Conservation (phyloP, 2,329 filamentous ascomycete species). For the Metarhizium guizhouense region DNA sequence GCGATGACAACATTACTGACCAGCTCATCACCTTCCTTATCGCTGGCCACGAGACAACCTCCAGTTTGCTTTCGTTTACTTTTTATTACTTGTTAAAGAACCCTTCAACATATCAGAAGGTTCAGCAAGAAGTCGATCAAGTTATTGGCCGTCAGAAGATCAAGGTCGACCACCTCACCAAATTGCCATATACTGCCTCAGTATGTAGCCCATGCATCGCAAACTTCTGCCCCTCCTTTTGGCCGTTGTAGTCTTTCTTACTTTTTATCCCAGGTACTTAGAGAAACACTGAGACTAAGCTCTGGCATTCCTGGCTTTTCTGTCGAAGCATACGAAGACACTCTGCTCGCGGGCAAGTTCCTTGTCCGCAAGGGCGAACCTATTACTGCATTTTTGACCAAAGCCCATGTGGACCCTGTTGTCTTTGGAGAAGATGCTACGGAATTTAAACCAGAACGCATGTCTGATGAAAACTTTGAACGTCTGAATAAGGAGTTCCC, state of each 20-base stretch:
- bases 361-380: slow-evolving; percentile 42
- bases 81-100: slow-evolving; percentile 58
- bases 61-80: slow-evolving; percentile 55
- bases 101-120: slow-evolving; percentile 48
- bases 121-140: slow-evolving; percentile 58
- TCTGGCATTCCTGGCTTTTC: slow-evolving; percentile 51
- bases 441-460: slow-evolving; percentile 61
- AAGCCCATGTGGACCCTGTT: slow-evolving; percentile 51
- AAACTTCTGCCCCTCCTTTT: not conserved
- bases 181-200: slow-evolving; percentile 57
- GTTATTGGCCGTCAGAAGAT: slow-evolving; percentile 53
- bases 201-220: slow-evolving; percentile 17
- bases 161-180: slow-evolving; percentile 50
- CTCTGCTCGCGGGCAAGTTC: slow-evolving; percentile 53
- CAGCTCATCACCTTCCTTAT: slow-evolving; percentile 68
- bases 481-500: slow-evolving; percentile 50
- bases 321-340: slow-evolving; percentile 44
- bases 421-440: slow-evolving; percentile 58
- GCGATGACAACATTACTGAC: slow-evolving; percentile 53
- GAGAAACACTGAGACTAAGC: slow-evolving; percentile 55
- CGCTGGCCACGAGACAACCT: slow-evolving; percentile 64
- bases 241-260: not conserved
- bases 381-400: slow-evolving; percentile 39
- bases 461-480: slow-evolving; percentile 60
- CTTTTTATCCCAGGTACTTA: slow-evolving; percentile 33